Evolutionary conservation across 495 filamentous ascomycete genomes (phyloP), one percentile per base, ranked within the genome.

Genomic region (Aspergillus cristatus): DNA sequence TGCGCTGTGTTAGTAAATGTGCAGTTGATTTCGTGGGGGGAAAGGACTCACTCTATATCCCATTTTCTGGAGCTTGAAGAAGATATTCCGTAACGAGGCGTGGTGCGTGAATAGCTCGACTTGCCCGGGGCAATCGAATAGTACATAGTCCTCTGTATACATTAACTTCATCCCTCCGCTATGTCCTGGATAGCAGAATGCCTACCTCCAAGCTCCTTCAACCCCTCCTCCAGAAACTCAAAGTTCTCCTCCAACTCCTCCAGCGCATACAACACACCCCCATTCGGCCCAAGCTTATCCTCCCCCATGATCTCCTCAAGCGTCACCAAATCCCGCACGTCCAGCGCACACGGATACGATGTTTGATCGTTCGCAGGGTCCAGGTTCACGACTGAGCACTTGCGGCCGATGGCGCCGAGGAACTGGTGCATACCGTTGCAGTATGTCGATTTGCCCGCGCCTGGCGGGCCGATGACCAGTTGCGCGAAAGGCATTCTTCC

Each of bases 401-500:
- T 88, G 28, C 91, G 82, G 28, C 86, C 86, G 53, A 98, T 94
- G 34, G 91, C 89, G 39, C 77, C 76, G 69, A 96, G 81, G 71
- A 96, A 97, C 65, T 98, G 91, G 48, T 94, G 85, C 85, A 98
- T 94, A 47, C 91, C 91, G 75, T 95, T 83, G 71, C 88, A 95
- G 60, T 93, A 95, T 5, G 91, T 98, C 32, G 88, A 94, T 63
- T 98, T 98, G 13, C 91, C 91, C 16, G 89, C 76, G 43, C 91
- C 91, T 6, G 91, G 90, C 17, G 90, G 86, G 10, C 91, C 91
- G 40, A 95, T 81, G 10, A 96, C 81, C 16, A 98, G 76, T 63
- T 91, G 82, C 33, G 75, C 70, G 43, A 76, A 78, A 6, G 75
- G 76, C 75, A 79, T 80, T 4, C 35, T 11, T 40, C 20, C 38